phyloP scores from a whole-genome alignment of 345 rosid species.

The Firmiana major region DNA sequence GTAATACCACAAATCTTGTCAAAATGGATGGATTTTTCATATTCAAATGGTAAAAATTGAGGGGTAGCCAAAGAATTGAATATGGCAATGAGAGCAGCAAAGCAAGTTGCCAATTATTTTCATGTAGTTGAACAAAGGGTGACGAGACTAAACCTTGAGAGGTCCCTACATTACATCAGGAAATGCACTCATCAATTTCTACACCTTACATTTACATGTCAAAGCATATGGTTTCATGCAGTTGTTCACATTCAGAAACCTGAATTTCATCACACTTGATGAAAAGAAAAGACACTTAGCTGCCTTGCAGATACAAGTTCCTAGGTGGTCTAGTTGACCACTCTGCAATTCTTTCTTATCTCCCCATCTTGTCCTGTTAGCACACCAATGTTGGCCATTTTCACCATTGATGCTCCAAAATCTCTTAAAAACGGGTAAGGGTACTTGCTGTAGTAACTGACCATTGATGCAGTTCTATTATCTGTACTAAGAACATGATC shows the following conservation, averaged over 20 bases:
- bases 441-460: constrained; percentile 47
- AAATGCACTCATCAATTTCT: neutral
- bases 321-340: constrained; percentile 37
- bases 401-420: constrained; percentile 62
- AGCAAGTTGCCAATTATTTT: neutral
- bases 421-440: constrained; percentile 44
- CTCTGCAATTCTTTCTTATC: constrained; percentile 57
- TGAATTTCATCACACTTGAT: neutral
- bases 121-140: neutral
- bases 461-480: constrained; percentile 42
- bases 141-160: neutral
- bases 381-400: constrained; percentile 48
- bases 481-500: constrained; percentile 64
- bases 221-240: neutral
- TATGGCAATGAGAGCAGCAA: neutral
- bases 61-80: neutral
- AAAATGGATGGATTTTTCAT: neutral
- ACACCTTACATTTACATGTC: neutral
- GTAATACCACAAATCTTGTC: no score
- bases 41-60: no score
- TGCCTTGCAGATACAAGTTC: neutral
- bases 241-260: neutral
- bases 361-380: constrained; percentile 56
- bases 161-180: neutral
- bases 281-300: neutral